Evolutionary conservation across 2,329 filamentous ascomycete genomes (phyloP).

Genomic region (Colletotrichum orchidophilum): DNA sequence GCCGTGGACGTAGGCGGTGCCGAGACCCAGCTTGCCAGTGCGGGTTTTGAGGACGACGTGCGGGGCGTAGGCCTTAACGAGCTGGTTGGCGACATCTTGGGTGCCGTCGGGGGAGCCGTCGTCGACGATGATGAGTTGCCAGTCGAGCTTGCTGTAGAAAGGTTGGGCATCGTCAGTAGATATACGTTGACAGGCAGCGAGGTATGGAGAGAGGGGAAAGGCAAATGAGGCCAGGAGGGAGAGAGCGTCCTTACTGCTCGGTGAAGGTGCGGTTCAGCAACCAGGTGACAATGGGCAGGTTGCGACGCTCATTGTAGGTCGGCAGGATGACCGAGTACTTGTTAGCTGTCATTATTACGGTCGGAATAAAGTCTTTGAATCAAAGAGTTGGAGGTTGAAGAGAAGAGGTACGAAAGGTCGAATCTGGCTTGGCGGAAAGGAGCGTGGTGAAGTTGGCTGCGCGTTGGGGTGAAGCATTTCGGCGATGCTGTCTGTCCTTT

Average conservation of each 20-base stretch:
- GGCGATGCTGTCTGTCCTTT: constrained; percentile 33
- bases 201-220: too few relatives aligned
- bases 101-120: constrained; percentile 97
- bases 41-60: constrained; percentile 88
- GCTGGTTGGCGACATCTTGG: constrained; percentile 87
- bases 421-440: constrained; percentile 34
- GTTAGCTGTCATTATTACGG: constrained; percentile 49
- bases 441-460: constrained; percentile 39
- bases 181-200: too few relatives aligned
- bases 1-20: constrained; percentile 95
- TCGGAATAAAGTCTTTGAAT: constrained; percentile 48
- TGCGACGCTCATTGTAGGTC: constrained; percentile 98
- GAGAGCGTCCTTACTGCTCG: constrained; percentile 72
- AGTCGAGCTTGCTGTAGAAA: constrained; percentile 80
- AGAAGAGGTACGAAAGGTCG: background rate
- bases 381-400: background rate
- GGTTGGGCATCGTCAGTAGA: constrained; percentile 1
- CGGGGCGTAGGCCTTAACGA: constrained; percentile 83
- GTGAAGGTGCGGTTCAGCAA: constrained; percentile 92
- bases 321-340: constrained; percentile 98
- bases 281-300: constrained; percentile 96
- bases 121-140: constrained; percentile 98
- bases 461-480: constrained; percentile 10
- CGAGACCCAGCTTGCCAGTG: constrained; percentile 94
- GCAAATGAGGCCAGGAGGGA: background rate